Base-by-base conservation (phyloP, 805 yeast species). In the Helenozyma rhizophorensis region DNA sequence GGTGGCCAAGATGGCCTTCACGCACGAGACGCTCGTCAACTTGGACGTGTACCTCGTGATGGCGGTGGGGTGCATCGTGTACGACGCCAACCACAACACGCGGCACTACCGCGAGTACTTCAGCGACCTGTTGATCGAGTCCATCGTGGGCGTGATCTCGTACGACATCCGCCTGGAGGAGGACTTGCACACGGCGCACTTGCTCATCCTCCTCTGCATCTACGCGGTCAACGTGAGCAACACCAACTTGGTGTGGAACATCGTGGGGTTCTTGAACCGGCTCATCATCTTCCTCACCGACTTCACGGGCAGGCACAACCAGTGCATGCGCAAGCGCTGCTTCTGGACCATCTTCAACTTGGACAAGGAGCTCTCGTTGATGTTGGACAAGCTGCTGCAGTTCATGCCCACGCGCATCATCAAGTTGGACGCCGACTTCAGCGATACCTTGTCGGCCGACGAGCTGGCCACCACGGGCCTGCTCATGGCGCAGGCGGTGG, bases 291-390 rank as follows among this genome's bases (percentile, higher is more conserved):
- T 39, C 32, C 13, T 39, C 28, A 32, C 43, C 13, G 50, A 45
- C 32, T 45, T 45, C 33, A 15, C 36, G 11, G 38, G 30, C 17
- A 7, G 17, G 4, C 10, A 26, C 11, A 25, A 28, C 9, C 35
- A 32, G 9, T 32, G 37, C 24, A 32, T 45, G 40, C 34, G 36
- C 21, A 35, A 39, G 21, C 37, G 47, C n/a, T 36, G 62, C 9
- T 59, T 64, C 34, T 64, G 69, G 70, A 46, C 68, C 3, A 42
- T 63, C 10, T 54, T 54, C 43, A 63, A 60, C 28, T 40, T 66
- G 25, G 72, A 67, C 36, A 60, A 62, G 28, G 68, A 62, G 32
- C 43, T 63, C 22, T 55, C 60, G 35, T 43, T 67, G n/a, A 29
- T 63, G 30, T 42, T 54, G 21, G 47, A 53, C 17, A 54, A 48